These are phyloP conservation scores for Thelonectria discophora DNA, from an alignment of 2,329 filamentous ascomycete species.

Conservation along the genomic window DNA sequence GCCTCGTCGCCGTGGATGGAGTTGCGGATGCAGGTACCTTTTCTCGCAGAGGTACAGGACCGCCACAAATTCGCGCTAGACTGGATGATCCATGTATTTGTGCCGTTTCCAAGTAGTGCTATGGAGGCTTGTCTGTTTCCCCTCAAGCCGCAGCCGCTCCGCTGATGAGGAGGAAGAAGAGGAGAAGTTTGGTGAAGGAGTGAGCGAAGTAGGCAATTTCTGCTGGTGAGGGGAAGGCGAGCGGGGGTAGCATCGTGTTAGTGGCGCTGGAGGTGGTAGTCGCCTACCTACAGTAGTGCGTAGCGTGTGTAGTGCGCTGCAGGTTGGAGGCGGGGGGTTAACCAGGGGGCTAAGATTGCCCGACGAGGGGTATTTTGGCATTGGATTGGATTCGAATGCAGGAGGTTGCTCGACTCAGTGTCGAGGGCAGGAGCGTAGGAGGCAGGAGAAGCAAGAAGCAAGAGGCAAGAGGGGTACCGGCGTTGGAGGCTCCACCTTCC, in stretches of 20 bases:
- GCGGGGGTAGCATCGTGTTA: conserved; percentile 4
- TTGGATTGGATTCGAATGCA: no score
- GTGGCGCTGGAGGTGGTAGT: not conserved
- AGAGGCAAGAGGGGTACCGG: conserved; percentile 1
- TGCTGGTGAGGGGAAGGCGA: not conserved
- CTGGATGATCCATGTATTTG: conserved; percentile 13
- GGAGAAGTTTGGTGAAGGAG: conserved; percentile 37
- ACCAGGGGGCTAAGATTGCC: not conserved
- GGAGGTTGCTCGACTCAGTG: not conserved
- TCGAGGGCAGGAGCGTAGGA: no score
- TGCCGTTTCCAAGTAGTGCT: conserved; percentile 6
- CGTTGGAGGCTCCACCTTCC: not conserved
- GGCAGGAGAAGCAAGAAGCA: not conserved
- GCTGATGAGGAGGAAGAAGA: conserved; percentile 26
- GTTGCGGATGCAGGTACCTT: conserved; percentile 41
- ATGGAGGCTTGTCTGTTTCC: conserved; percentile 13
- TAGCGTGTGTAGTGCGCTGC: not conserved
- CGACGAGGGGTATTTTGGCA: not conserved
- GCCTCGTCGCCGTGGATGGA: conserved; percentile 16
- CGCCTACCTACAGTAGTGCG: not conserved
- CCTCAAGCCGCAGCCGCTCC: conserved; percentile 23
- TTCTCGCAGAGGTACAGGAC: conserved; percentile 31
- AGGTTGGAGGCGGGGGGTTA: not conserved
- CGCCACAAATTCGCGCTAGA: conserved; percentile 35
- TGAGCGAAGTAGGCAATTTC: not conserved